Evolutionary conservation across 371 early-diverging fungal species (phyloP).

Genomic region (Lichtheimia ramosa): DNA sequence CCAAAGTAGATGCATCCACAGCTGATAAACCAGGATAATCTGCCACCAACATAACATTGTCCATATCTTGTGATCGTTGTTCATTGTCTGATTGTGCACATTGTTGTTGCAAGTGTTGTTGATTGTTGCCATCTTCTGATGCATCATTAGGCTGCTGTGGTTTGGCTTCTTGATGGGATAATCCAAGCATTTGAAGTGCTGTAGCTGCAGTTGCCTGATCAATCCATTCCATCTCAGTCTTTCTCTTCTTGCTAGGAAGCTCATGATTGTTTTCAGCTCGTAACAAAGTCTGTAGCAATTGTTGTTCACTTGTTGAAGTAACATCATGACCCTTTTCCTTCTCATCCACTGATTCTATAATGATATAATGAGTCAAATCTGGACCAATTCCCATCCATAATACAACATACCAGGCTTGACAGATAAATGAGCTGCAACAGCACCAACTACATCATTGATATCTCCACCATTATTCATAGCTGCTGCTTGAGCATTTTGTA

Average conservation of each 20-base stretch:
- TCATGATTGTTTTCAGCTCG: slow-evolving; percentile 7
- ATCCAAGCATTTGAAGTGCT: slow-evolving; percentile 25
- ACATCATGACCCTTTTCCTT: slow-evolving; percentile 2
- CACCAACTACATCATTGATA: slow-evolving; percentile 32
- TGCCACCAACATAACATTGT: slow-evolving; percentile 30
- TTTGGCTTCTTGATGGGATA: slow-evolving; percentile 14
- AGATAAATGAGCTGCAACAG: slow-evolving; percentile 39
- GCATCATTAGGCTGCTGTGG: neutral
- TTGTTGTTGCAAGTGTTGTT: too few relatives aligned
- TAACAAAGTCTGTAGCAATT: slow-evolving; percentile 3
- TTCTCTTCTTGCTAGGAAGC: slow-evolving; percentile 12
- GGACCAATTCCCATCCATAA: neutral
- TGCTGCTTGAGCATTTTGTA: slow-evolving; percentile 15
- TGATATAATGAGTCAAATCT: neutral
- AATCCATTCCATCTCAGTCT: slow-evolving; percentile 17
- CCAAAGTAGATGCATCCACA: slow-evolving; percentile 13
- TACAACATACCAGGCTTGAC: slow-evolving; percentile 29
- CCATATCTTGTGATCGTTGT: slow-evolving; percentile 1
- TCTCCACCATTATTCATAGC: slow-evolving; percentile 19
- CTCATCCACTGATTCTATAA: slow-evolving; percentile 7
- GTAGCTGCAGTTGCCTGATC: slow-evolving; percentile 31
- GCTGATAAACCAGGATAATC: slow-evolving; percentile 26
- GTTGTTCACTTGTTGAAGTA: slow-evolving; percentile 6
- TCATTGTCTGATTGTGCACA: slow-evolving; percentile 1
- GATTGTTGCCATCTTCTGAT: too few relatives aligned